These are phyloP conservation scores for Biscogniauxia mediterranea DNA, from an alignment of 2,329 filamentous ascomycete genomes.

Conservation along the genomic window DNA sequence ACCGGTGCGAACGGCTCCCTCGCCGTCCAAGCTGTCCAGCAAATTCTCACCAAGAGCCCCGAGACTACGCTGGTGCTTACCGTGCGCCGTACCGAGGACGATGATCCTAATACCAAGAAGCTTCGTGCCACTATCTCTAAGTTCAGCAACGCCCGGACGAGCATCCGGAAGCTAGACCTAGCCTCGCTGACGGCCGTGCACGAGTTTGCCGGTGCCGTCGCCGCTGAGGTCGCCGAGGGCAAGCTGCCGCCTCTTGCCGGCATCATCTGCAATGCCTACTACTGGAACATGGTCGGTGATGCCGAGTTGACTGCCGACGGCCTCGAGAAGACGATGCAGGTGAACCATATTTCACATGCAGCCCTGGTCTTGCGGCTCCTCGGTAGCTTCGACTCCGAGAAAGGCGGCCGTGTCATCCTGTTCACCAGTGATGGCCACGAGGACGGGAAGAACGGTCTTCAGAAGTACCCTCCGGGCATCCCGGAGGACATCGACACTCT, in stretches of 20 bases:
- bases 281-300: constrained; percentile 35
- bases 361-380: constrained; percentile 39
- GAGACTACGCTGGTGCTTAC: constrained; percentile 30
- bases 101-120: constrained; percentile 30
- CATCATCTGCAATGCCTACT: constrained; percentile 42
- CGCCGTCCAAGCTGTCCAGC: constrained; percentile 19
- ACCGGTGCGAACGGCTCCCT: constrained; percentile 41
- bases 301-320: constrained; percentile 36
- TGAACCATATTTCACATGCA: constrained; percentile 39
- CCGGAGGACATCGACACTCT: constrained; percentile 37
- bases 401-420: constrained; percentile 25
- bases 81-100: constrained; percentile 32
- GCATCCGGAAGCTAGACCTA: constrained; percentile 37
- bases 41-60: constrained; percentile 21
- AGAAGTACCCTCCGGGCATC: constrained; percentile 36
- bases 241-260: constrained; percentile 32
- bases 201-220: constrained; percentile 32
- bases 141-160: constrained; percentile 38
- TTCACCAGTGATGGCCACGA: constrained; percentile 36
- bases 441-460: constrained; percentile 38
- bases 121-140: constrained; percentile 24
- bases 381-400: constrained; percentile 63
- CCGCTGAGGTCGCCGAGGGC: constrained; percentile 27
- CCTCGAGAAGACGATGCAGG: constrained; percentile 39
- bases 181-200: constrained; percentile 34